These are phyloP conservation scores for Phialocephala subalpina DNA, from an alignment of 2,329 filamentous ascomycete genomes.

Conservation along the genomic window DNA sequence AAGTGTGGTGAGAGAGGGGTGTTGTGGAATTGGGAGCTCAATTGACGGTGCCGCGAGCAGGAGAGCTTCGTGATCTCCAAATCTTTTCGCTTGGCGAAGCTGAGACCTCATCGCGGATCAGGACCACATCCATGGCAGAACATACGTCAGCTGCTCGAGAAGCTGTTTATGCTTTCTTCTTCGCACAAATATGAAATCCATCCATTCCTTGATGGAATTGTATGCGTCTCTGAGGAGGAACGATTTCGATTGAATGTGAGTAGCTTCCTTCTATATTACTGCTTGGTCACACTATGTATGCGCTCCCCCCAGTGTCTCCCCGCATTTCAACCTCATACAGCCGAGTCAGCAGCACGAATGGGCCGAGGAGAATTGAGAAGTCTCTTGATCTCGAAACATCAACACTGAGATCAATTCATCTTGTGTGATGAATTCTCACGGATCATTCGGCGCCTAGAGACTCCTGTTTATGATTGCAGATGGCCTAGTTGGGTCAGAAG, in stretches of 20 bases:
- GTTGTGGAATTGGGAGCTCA: constrained; percentile 7
- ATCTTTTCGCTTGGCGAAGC: constrained; percentile 6
- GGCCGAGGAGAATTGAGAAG: background rate
- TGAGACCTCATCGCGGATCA: background rate
- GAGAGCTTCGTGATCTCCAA: constrained; percentile 7
- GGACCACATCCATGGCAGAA: constrained; percentile 1
- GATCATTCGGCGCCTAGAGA: constrained; percentile 1
- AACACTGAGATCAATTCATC: background rate
- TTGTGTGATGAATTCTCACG: background rate
- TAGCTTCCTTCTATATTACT: background rate
- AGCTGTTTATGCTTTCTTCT: background rate
- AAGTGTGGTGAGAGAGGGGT: background rate
- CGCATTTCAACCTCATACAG: background rate
- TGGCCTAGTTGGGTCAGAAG: background rate
- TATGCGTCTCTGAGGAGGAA: background rate
- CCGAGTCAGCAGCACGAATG: background rate
- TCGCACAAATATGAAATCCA: background rate
- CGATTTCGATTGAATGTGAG: background rate
- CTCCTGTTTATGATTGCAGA: background rate
- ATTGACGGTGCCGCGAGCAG: background rate
- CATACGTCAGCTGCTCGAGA: background rate
- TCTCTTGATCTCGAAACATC: background rate
- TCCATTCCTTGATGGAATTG: background rate
- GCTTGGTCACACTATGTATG: background rate
- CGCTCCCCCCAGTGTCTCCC: constrained; percentile 3